A percentile compares a stretch with the other conserved stretches of the same genome.
Conservation (phyloP, 768 basidiomycete genomes). For the Suillus americanus region DNA sequence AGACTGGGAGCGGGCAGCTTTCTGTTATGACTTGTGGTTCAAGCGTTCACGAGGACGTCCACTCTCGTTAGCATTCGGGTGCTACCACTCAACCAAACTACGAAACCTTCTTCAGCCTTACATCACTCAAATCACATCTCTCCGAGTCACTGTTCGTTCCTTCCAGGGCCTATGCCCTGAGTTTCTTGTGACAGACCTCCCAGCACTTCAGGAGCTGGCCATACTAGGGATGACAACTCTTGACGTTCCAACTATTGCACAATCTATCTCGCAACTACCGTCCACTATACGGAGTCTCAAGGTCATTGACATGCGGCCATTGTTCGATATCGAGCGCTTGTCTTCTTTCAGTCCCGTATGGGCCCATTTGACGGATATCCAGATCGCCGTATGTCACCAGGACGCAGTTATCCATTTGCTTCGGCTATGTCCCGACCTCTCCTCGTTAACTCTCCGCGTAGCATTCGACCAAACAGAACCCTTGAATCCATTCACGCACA, state of each 20-base stretch:
- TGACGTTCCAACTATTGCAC: not conserved
- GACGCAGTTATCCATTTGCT: conserved; percentile 14
- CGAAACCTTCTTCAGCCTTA: conserved; percentile 19
- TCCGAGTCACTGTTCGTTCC: not conserved
- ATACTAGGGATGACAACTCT: not conserved
- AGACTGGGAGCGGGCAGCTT: conserved; percentile 14
- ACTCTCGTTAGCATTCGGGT: conserved; percentile 21
- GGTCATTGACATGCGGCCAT: not conserved
- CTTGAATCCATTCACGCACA: conserved; percentile 10
- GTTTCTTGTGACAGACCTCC: conserved; percentile 6
- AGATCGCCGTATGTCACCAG: conserved; percentile 1
- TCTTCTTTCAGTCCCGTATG: conserved; percentile 17
- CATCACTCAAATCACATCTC: conserved; percentile 7
- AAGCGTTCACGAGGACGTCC: conserved; percentile 18
- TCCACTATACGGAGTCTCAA: not conserved
- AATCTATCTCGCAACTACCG: conserved; percentile 6
- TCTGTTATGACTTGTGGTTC: conserved; percentile 11
- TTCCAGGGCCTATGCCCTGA: not conserved
- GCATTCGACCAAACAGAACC: not conserved
- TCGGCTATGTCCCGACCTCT: conserved; percentile 19
- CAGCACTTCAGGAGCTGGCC: conserved; percentile 19
- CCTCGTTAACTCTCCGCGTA: conserved; percentile 12
- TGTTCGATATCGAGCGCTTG: conserved; percentile 11
- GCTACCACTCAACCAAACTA: conserved; percentile 1
- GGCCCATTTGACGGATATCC: conserved; percentile 18